phyloP scores from a whole-genome alignment of 352 stramenopile species.

The Globisporangium nodosum region DNA sequence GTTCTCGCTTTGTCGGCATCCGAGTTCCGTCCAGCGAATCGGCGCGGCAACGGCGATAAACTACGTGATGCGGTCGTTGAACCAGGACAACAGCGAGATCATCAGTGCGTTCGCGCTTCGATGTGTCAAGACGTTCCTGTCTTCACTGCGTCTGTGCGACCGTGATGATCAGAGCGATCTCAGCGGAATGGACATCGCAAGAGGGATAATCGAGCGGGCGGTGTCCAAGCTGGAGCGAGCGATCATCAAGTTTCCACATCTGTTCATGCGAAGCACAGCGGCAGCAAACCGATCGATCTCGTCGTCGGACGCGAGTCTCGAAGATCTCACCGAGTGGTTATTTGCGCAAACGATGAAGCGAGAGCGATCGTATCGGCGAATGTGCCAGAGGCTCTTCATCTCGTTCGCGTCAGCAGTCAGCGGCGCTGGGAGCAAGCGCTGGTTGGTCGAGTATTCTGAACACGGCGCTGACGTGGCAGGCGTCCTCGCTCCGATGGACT shows the following conservation, averaged over 20 bases:
- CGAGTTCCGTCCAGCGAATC: constrained; percentile 48
- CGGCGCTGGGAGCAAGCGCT: constrained; percentile 33
- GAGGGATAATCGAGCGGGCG: constrained; percentile 59
- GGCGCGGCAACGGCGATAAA: constrained; percentile 60
- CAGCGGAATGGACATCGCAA: constrained; percentile 30
- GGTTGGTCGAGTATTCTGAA: constrained; percentile 40
- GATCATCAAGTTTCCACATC: constrained; percentile 39
- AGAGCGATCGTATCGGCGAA: constrained; percentile 30
- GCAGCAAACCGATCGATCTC: neutral
- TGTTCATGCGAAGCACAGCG: constrained; percentile 28
- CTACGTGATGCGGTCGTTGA: constrained; percentile 59
- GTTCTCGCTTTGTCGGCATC: constrained; percentile 69
- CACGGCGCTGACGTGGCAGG: constrained; percentile 12
- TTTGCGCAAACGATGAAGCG: constrained; percentile 33
- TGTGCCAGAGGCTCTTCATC: constrained; percentile 41
- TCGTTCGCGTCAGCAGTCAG: constrained; percentile 38
- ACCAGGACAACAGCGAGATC: constrained; percentile 41
- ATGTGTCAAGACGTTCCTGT: constrained; percentile 66
- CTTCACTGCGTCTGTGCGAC: constrained; percentile 57
- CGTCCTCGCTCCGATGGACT: constrained; percentile 42
- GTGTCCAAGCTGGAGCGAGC: constrained; percentile 54
- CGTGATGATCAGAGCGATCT: constrained; percentile 23
- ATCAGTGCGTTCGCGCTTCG: constrained; percentile 54
- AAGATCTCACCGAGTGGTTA: constrained; percentile 22
- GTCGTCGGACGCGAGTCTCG: constrained; percentile 21